Percentiles rank a stretch among this genome's conserved stretches.
These are phyloP conservation scores for Dimocarpus longan DNA, from an alignment of 345 rosid species.

Conservation along the genomic window DNA sequence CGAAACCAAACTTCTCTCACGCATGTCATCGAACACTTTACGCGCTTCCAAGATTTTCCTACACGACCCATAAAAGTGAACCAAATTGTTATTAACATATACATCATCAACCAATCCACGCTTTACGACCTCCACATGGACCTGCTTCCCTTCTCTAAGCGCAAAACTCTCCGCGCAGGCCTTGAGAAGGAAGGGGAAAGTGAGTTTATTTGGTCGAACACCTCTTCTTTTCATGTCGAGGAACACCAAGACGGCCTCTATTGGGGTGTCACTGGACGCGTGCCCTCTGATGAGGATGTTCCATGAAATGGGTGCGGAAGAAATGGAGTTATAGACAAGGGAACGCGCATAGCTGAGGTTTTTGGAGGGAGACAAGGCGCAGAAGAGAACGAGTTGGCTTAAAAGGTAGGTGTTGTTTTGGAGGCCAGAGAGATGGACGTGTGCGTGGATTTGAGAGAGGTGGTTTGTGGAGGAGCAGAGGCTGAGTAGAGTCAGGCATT, in stretches of 20 bases:
- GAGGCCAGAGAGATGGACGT: constrained; percentile 54
- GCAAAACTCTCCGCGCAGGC: constrained; percentile 55
- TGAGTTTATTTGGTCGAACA: constrained; percentile 59
- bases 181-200: constrained; percentile 73
- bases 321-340: constrained; percentile 41
- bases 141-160: constrained; percentile 61
- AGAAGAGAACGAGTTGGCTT: constrained; percentile 53
- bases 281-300: constrained; percentile 67
- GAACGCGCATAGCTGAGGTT: constrained; percentile 49
- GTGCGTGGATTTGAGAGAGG: constrained; percentile 63
- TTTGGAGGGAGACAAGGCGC: constrained; percentile 50
- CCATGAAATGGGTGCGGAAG: constrained; percentile 56
- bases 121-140: constrained; percentile 63
- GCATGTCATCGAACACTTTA: constrained; percentile 76
- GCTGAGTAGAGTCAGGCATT: constrained; percentile 50
- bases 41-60: constrained; percentile 52
- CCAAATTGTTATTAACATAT: constrained; percentile 64
- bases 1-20: constrained; percentile 61
- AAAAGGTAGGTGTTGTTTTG: constrained; percentile 47
- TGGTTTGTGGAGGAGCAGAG: constrained; percentile 57
- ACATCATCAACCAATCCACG: constrained; percentile 66
- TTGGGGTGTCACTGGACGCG: constrained; percentile 53
- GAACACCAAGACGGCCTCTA: constrained; percentile 54
- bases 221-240: constrained; percentile 62
- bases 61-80: constrained; percentile 70